These are phyloP conservation scores for Rhizopogon rudus DNA, from an alignment of 768 basidiomycete genomes.

Conservation along the genomic window DNA sequence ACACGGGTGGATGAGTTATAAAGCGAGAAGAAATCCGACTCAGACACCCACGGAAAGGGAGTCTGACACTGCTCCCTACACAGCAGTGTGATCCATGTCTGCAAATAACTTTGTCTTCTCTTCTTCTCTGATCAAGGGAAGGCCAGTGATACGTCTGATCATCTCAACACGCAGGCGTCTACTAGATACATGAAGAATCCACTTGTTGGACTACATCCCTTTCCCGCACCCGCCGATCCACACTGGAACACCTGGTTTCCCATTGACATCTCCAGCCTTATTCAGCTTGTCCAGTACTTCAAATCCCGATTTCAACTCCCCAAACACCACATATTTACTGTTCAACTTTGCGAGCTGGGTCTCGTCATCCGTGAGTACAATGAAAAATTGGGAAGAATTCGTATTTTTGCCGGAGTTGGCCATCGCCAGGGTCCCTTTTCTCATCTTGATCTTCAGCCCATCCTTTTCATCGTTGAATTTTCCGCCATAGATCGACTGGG, in stretches of 20 bases:
- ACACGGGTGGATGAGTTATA: background rate
- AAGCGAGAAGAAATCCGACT: background rate
- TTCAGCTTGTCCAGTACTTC: slow-evolving; percentile 31
- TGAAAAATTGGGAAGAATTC: slow-evolving; percentile 47
- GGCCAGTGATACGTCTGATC: background rate
- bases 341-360: slow-evolving; percentile 38
- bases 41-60: too few relatives aligned
- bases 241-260: slow-evolving; percentile 29
- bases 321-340: slow-evolving; percentile 47
- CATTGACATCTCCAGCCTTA: slow-evolving; percentile 29
- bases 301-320: slow-evolving; percentile 27
- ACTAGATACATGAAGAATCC: background rate
- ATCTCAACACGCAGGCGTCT: background rate
- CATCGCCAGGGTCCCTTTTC: slow-evolving; percentile 45
- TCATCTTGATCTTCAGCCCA: slow-evolving; percentile 37
- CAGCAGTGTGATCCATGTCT: background rate
- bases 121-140: background rate
- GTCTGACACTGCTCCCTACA: background rate
- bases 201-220: background rate
- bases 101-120: background rate
- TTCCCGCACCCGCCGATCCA: slow-evolving; percentile 41
- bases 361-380: slow-evolving; percentile 40
- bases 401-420: slow-evolving; percentile 47
- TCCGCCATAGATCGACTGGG: slow-evolving; percentile 41
- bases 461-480: slow-evolving; percentile 49